A percentile compares a stretch with the other conserved stretches of the same genome.
These are phyloP conservation scores for Annulohypoxylon truncatum DNA, from an alignment of 2,329 filamentous ascomycete genomes.

Conservation along the genomic window DNA sequence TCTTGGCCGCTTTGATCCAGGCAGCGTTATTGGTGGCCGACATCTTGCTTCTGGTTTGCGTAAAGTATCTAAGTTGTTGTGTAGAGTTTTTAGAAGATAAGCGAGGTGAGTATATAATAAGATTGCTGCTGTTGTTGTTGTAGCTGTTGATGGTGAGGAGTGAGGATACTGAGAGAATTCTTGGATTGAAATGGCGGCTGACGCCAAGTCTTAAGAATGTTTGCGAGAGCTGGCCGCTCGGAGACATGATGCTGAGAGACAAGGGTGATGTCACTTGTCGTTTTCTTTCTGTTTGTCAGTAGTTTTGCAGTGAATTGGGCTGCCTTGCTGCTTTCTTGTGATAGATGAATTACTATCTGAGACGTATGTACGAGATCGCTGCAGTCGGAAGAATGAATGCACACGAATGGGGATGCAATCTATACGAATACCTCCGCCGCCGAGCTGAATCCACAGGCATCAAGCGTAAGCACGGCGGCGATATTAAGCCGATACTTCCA, in stretches of 20 bases:
- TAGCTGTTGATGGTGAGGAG: constrained; percentile 4
- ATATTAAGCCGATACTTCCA: constrained; percentile 13
- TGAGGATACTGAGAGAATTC: constrained; percentile 28
- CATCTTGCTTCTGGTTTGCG: constrained; percentile 27
- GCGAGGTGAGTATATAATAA: not conserved
- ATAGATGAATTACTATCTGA: constrained; percentile 21
- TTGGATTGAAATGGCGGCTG: constrained; percentile 20
- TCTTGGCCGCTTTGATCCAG: constrained; percentile 41
- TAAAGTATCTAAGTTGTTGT: constrained; percentile 9
- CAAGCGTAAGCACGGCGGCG: not conserved
- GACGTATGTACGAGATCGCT: constrained; percentile 24
- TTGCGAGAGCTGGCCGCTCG: constrained; percentile 25
- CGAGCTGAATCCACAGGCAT: constrained; percentile 16
- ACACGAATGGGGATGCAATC: constrained; percentile 11
- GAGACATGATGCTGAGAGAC: constrained; percentile 13
- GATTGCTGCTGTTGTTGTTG: constrained; percentile 1
- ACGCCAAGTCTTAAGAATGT: constrained; percentile 36
- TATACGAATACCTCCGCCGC: constrained; percentile 24
- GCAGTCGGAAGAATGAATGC: constrained; percentile 24
- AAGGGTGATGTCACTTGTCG: constrained; percentile 28
- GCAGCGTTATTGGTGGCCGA: constrained; percentile 38
- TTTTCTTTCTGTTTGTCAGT: constrained; percentile 6
- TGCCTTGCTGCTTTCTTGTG: constrained; percentile 19
- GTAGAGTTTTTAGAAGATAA: not conserved
- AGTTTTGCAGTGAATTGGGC: constrained; percentile 1